These are phyloP conservation scores for Triticum monococcum DNA, from an alignment of 176 grass and related monocot genomes.

Conservation along the genomic window DNA sequence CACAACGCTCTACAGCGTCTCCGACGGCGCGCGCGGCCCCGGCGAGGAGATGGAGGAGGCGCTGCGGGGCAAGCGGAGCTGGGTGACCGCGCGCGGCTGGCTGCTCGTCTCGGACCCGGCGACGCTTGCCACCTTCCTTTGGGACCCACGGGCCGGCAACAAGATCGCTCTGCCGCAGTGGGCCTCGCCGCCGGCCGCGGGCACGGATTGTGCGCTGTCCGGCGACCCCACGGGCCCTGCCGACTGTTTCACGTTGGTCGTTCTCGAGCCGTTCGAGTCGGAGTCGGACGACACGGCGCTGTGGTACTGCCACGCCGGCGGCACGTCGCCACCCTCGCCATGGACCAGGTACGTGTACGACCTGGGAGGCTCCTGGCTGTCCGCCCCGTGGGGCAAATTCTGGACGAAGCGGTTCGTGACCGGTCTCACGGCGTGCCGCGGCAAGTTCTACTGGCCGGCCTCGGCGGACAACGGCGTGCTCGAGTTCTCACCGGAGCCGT, in stretches of 20 bases:
- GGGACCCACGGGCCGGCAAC: background rate
- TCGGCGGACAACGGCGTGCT: background rate
- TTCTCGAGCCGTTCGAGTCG: background rate
- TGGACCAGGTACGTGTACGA: background rate
- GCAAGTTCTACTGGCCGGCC: background rate
- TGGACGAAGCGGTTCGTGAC: background rate
- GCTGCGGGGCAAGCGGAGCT: background rate
- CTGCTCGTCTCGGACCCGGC: background rate
- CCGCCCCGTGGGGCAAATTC: background rate
- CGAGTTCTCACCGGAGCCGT: background rate
- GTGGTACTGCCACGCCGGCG: slow-evolving; percentile 21
- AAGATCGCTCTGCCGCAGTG: background rate
- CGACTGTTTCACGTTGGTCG: background rate
- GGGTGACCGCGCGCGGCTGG: background rate
- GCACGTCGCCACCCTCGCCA: background rate
- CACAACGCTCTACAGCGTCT: background rate
- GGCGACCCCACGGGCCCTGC: background rate
- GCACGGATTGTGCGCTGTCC: background rate
- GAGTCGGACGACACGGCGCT: background rate
- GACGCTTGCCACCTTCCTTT: slow-evolving; percentile 15
- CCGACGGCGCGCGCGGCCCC: background rate
- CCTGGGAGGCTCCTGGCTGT: background rate
- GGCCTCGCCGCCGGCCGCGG: background rate
- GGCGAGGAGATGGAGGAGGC: background rate
- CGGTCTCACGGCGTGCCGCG: background rate